Evolutionary conservation across 1,284 basidiomycete species (phyloP), one percentile per base, ranked within the genome.

Genomic region (Papiliotrema flavescens): DNA sequence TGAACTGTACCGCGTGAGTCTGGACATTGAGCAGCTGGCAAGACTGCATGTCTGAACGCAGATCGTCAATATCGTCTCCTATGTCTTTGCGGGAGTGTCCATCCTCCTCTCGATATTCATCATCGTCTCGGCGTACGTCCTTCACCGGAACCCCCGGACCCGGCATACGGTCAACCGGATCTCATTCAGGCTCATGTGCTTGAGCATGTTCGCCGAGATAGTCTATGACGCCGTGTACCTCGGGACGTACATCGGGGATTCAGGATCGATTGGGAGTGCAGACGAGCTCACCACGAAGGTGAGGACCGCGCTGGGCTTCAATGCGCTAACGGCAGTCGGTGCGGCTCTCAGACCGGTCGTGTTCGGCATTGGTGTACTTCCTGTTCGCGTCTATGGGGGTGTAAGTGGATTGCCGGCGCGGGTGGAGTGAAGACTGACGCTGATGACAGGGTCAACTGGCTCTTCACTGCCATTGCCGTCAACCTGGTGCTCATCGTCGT

Each of bases 391-490:
- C 32, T 3, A 23, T 35, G 24, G 36, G 36, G 17, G n/a, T 32
- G 48, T 50, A 32, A 41, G 48, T 40, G 28, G 6, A 22, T 13
- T 11, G 28, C 6, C 6, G 11, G 11, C 28, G 28, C 28, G 11
- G 28, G 28, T 11, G 28, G 6, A 42, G 15, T 2, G 5, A 39
- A 9, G 2, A 2, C 19, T 5, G 19, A 24, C 15, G 8, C 24
- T 17, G 9, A 23, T 13, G 15, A 20, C 28, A 20, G 57, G 1
- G 47, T 49, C 4, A 59, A 54, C 39, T 59, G 48, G n/a, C 53
- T 54, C 23, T 51, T 48, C 36, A 51, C 55, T 7, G 54, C 24
- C 15, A 52, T 60, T 28, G 58, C 58, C 14, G 40, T 60, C 39
- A 60, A 60, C 47, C 49, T 60, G 42, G 49, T 49, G 26, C 26